Percentiles rank a stretch among this genome's conserved stretches.
Evolutionary conservation across 2,329 filamentous ascomycete species (phyloP).

Genomic region (Xylaria sp.): DNA sequence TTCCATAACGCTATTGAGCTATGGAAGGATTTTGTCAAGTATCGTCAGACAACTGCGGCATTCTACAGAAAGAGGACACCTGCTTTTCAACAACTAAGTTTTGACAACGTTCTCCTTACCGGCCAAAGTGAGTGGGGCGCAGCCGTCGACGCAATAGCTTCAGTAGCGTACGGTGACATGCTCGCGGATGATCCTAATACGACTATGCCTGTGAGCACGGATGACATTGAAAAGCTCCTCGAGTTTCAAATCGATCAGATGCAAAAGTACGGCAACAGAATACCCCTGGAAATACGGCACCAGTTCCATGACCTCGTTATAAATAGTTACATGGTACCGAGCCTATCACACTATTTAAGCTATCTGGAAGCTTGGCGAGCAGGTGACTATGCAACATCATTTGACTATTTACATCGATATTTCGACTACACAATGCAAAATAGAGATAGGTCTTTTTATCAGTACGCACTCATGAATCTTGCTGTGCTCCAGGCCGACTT

Average conservation of each 20-base stretch:
- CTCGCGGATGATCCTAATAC: slow-evolving; percentile 49
- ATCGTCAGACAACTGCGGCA: slow-evolving; percentile 74
- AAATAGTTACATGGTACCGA: slow-evolving; percentile 71
- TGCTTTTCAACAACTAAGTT: slow-evolving; percentile 60
- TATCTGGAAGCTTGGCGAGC: slow-evolving; percentile 93
- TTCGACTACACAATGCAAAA: slow-evolving; percentile 96
- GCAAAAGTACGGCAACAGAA: slow-evolving; percentile 79
- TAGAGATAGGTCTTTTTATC: slow-evolving; percentile 83
- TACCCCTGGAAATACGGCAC: slow-evolving; percentile 75
- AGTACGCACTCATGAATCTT: slow-evolving; percentile 92
- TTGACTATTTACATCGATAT: slow-evolving; percentile 90
- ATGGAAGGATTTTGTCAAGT: slow-evolving; percentile 83
- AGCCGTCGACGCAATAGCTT: slow-evolving; percentile 52
- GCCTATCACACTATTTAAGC: slow-evolving; percentile 76
- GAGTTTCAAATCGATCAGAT: slow-evolving; percentile 89
- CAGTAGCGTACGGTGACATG: slow-evolving; percentile 59
- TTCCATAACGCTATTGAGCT: slow-evolving; percentile 80
- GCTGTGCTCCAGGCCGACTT: slow-evolving; percentile 95
- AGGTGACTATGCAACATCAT: slow-evolving; percentile 86
- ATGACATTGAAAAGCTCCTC: slow-evolving; percentile 80
- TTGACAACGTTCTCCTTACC: slow-evolving; percentile 60
- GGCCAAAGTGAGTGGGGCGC: slow-evolving; percentile 58
- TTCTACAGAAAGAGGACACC: slow-evolving; percentile 69
- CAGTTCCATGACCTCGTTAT: slow-evolving; percentile 72
- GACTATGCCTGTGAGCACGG: slow-evolving; percentile 66